A percentile compares a stretch with the other conserved stretches of the same genome.
Evolutionary conservation across 2,329 filamentous ascomycete species (phyloP).

Genomic region (Penicillium psychrosexuale): DNA sequence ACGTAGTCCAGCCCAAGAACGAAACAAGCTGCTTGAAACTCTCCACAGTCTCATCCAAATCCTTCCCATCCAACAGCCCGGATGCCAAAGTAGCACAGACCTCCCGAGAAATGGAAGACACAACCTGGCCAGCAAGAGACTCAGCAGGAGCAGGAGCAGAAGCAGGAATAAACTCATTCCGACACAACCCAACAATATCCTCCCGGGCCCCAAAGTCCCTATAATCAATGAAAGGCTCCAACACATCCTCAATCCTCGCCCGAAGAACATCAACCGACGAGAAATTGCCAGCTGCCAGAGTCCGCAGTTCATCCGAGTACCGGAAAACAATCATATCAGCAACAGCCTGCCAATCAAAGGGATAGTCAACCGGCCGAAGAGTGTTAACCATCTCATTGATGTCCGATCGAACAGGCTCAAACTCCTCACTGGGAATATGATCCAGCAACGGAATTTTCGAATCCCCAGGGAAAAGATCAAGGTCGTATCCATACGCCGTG

Average conservation of each 20-base stretch:
- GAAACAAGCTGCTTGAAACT: neutral
- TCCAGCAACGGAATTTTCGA: slow-evolving; percentile 38
- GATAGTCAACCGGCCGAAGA: slow-evolving; percentile 21
- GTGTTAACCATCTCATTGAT: slow-evolving; percentile 42
- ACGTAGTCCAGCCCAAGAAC: neutral
- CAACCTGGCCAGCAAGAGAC: slow-evolving; percentile 23
- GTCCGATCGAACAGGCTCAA: slow-evolving; percentile 40
- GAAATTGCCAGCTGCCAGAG: slow-evolving; percentile 17
- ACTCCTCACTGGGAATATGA: slow-evolving; percentile 15
- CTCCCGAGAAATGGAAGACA: slow-evolving; percentile 26
- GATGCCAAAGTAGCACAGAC: slow-evolving; percentile 32
- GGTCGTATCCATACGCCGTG: slow-evolving; percentile 41
- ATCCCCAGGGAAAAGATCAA: slow-evolving; percentile 38
- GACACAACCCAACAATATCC: slow-evolving; percentile 4
- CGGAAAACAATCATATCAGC: slow-evolving; percentile 57
- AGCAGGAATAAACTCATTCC: slow-evolving; percentile 7
- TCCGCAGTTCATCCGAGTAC: neutral
- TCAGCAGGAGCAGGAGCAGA: neutral
- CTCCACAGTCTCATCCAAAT: slow-evolving; percentile 11
- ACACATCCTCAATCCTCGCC: neutral
- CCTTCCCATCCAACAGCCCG: slow-evolving; percentile 16
- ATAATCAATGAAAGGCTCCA: slow-evolving; percentile 12
- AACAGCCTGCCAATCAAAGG: slow-evolving; percentile 61
- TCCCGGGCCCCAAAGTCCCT: slow-evolving; percentile 2
- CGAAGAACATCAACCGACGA: slow-evolving; percentile 11